Evolutionary conservation across 1,139 yeast genomes (phyloP).

Genomic region (Debaryomyces robertsiae): DNA sequence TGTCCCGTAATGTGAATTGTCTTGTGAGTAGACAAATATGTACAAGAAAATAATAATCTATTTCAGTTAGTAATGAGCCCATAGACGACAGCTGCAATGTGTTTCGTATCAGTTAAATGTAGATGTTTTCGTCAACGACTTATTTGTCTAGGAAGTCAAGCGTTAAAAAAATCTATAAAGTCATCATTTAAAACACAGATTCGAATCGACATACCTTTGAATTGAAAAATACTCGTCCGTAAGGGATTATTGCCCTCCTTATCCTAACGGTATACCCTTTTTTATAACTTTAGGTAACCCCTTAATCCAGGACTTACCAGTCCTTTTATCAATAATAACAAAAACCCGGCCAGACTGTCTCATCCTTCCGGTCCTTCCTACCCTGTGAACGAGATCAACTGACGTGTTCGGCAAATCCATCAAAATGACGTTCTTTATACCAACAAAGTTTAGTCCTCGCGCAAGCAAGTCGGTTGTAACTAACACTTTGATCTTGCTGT

Average conservation of each 20-base stretch:
- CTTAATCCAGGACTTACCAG: constrained; percentile 76
- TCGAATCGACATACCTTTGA: constrained; percentile 4
- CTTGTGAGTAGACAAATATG: too few species aligned
- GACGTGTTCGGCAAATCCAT: constrained; percentile 86
- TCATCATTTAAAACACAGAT: constrained; percentile 10
- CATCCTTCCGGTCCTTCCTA: constrained; percentile 95
- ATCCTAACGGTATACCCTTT: constrained; percentile 49
- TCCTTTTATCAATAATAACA: constrained; percentile 66
- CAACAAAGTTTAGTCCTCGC: constrained; percentile 84
- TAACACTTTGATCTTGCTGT: constrained; percentile 55
- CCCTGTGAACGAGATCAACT: constrained; percentile 84
- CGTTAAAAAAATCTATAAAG: constrained; percentile 11
- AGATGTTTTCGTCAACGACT: constrained; percentile 11
- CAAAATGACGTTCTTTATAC: constrained; percentile 77
- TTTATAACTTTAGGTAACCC: constrained; percentile 76
- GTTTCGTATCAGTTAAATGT: constrained; percentile 5
- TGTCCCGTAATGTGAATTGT: background rate
- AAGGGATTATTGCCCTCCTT: constrained; percentile 8
- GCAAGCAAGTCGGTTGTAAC: constrained; percentile 91
- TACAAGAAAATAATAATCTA: too few species aligned
- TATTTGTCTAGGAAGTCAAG: constrained; percentile 13
- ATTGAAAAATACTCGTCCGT: too few species aligned
- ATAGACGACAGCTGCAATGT: too few species aligned
- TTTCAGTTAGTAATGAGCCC: too few species aligned
- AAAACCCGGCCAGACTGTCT: constrained; percentile 87